A percentile compares a stretch with the other conserved stretches of the same genome.
phyloP scores from a whole-genome alignment of 2,329 filamentous ascomycete genomes.

The Microsporum canis region DNA sequence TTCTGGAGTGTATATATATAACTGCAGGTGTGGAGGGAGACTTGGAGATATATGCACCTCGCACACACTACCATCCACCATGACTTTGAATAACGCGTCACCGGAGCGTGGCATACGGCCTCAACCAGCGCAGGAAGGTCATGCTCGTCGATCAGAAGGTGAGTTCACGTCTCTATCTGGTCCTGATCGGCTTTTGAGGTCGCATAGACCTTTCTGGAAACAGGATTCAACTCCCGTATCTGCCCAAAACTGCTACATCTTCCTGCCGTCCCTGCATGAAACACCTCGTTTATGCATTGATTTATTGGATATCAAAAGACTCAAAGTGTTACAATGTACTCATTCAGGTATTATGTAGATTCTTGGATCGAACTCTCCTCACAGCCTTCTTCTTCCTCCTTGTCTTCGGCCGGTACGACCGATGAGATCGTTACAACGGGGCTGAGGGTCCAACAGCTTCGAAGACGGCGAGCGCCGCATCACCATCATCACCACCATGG shows the following conservation, averaged over 20 bases:
- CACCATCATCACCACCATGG: slow-evolving; percentile 51
- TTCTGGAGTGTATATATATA: background rate
- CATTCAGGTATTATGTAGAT: slow-evolving; percentile 50
- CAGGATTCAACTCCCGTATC: background rate
- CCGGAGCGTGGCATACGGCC: background rate
- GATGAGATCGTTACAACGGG: slow-evolving; percentile 90
- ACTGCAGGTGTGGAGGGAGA: background rate
- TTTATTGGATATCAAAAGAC: slow-evolving; percentile 1
- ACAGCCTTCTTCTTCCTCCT: slow-evolving; percentile 82
- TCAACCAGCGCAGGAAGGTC: background rate
- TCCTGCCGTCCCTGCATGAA: slow-evolving; percentile 1
- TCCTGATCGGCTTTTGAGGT: background rate
- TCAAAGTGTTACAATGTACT: slow-evolving; percentile 28
- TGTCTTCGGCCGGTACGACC: slow-evolving; percentile 59
- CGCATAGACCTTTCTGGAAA: slow-evolving; percentile 1
- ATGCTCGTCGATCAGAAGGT: slow-evolving; percentile 5
- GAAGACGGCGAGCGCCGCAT: slow-evolving; percentile 39
- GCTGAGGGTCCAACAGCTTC: slow-evolving; percentile 59
- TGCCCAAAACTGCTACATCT: background rate
- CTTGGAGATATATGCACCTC: background rate
- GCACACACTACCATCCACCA: background rate
- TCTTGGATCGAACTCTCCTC: slow-evolving; percentile 95
- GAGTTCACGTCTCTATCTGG: slow-evolving; percentile 1
- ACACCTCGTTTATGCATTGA: slow-evolving; percentile 2
- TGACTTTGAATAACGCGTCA: background rate